Evolutionary conservation across 2,329 filamentous ascomycete genomes (phyloP), one percentile per base, ranked within the genome.

Genomic region (Aspergillus sp.): DNA sequence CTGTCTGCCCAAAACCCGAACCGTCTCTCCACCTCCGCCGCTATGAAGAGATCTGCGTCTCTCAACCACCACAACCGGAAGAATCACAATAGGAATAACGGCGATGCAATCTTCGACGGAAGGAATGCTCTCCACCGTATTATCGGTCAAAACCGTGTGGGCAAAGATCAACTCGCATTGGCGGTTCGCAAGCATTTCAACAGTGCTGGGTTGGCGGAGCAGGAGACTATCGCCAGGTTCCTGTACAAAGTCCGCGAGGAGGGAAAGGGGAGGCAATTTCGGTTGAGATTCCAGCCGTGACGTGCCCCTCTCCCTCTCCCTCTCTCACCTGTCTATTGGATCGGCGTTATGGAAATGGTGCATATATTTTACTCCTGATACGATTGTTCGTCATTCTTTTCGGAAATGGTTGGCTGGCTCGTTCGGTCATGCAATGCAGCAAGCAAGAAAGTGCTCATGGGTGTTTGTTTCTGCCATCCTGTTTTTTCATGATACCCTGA

Each of bases 211-310:
- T 57, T 74, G 7, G 68, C 65, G 38, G 71, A 74, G 55, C 70
- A 71, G 46, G 71, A 73, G 50, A 67, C 68, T 2, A 71, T 74
- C 49, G 71, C 71, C n/a, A 57, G 66, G 48, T 73, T 74, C 50
- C 50, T 72, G 45, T 74, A 73, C 52, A 72, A 72, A 39, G 70
- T 73, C n/a, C 67, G 68, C n/a, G 69, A 73, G 51, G 68, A 70
- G 46, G 59, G 68, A 28, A 61, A 63, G 41, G 68, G 67, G 29
- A 57, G 64, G 33, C 64, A 70, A 43, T 72, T 72, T 42, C 61
- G 69, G 29, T 45, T 70, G 50, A 56, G 67, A 46, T 72, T 72
- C 53, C 66, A 69, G 53, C 68, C 68, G 30, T 71, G 56, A 53
- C 10, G 7, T 45, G 36, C 42, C 41, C 47, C 46, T 47, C 39